These are phyloP conservation scores for Ceratorhiza oryzae-sativae DNA, from an alignment of 1,284 basidiomycete genomes.

Conservation along the genomic window DNA sequence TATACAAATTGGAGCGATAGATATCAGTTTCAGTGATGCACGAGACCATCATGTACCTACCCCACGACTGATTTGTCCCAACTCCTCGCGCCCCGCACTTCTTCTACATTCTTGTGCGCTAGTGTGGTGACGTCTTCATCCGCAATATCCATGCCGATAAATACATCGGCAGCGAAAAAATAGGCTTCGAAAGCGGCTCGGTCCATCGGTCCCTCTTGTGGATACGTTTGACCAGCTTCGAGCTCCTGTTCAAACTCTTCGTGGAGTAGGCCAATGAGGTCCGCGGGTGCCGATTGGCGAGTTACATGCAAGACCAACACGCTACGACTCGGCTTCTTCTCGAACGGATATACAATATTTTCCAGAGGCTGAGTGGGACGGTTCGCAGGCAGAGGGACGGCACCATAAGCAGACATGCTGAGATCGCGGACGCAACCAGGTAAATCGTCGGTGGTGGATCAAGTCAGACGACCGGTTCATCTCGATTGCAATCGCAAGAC, in stretches of 20 bases:
- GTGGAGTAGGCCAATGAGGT: conserved; percentile 69
- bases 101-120: conserved; percentile 51
- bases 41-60: conserved; percentile 66
- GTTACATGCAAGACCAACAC: conserved; percentile 72
- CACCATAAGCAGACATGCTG: conserved; percentile 30
- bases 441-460: not conserved
- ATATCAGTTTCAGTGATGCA: not conserved
- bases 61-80: conserved; percentile 80
- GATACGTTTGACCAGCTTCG: conserved; percentile 80
- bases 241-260: conserved; percentile 75
- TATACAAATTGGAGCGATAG: conserved; percentile 29
- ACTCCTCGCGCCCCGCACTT: conserved; percentile 56
- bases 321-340: not conserved
- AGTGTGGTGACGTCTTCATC: conserved; percentile 44
- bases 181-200: conserved; percentile 69
- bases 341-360: conserved; percentile 1
- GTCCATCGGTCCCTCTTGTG: conserved; percentile 62
- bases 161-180: conserved; percentile 77
- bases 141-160: conserved; percentile 67
- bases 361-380: conserved; percentile 2
- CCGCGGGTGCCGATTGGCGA: conserved; percentile 57
- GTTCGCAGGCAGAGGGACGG: not conserved
- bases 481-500: not conserved
- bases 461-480: not conserved
- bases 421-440: not conserved